These are phyloP conservation scores for Neonectria hederae DNA, from an alignment of 2,329 filamentous ascomycete genomes.

Conservation along the genomic window DNA sequence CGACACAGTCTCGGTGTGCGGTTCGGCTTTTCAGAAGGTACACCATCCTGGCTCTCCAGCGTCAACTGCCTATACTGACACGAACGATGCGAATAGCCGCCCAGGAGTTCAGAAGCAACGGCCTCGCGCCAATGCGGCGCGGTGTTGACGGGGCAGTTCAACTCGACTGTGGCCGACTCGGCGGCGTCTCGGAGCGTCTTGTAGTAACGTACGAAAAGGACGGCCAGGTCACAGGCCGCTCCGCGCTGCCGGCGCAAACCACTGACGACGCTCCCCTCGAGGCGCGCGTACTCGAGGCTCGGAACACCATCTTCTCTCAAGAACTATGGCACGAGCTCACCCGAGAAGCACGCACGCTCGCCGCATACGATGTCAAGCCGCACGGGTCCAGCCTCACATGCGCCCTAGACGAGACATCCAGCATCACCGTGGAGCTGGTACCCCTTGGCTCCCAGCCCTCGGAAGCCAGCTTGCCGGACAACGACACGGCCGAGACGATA, in stretches of 20 bases:
- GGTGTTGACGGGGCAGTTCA: slow-evolving; percentile 78
- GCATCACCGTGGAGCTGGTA: slow-evolving; percentile 73
- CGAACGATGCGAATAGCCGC: slow-evolving; percentile 51
- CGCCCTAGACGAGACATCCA: slow-evolving; percentile 60
- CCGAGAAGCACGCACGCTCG: slow-evolving; percentile 79
- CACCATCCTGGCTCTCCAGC: slow-evolving; percentile 25
- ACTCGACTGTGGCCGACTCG: slow-evolving; percentile 71
- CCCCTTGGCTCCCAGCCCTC: slow-evolving; percentile 58
- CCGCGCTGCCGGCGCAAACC: slow-evolving; percentile 60
- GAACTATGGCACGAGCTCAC: slow-evolving; percentile 92
- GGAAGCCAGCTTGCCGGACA: slow-evolving; percentile 51
- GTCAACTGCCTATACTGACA: slow-evolving; percentile 39
- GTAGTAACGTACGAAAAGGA: slow-evolving; percentile 72
- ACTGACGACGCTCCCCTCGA: slow-evolving; percentile 66
- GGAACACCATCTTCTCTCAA: slow-evolving; percentile 82
- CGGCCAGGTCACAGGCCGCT: slow-evolving; percentile 67
- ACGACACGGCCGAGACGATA: slow-evolving; percentile 70
- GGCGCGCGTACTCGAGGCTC: slow-evolving; percentile 75
- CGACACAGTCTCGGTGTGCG: slow-evolving; percentile 81
- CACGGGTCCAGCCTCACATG: slow-evolving; percentile 67
- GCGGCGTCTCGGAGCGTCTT: slow-evolving; percentile 66
- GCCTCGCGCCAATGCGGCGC: slow-evolving; percentile 82
- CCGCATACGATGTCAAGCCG: slow-evolving; percentile 75
- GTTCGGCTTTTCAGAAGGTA: slow-evolving; percentile 86
- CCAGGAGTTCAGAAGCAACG: slow-evolving; percentile 70